A percentile compares a stretch with the other conserved stretches of the same genome.
Evolutionary conservation across 1,284 basidiomycete genomes (phyloP).

Genomic region (Cutaneotrichosporon mucoides): DNA sequence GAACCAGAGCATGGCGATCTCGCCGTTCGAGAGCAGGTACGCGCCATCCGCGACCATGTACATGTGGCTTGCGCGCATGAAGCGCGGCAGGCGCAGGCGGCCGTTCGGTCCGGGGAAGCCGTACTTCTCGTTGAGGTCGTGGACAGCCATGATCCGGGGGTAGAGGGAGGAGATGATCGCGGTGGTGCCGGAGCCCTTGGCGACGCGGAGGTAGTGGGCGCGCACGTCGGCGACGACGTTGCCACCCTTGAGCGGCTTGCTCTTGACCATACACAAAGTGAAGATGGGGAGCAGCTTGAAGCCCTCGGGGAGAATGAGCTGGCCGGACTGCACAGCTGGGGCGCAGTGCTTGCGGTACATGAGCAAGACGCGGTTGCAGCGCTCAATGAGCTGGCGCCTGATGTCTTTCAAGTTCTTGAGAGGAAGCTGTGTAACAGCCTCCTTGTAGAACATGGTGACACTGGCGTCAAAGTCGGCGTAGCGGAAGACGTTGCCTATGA

Average conservation of each 20-base stretch:
- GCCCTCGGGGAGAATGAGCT: slow-evolving; percentile 92
- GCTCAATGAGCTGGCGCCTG: slow-evolving; percentile 77
- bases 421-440: slow-evolving; percentile 66
- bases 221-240: slow-evolving; percentile 90
- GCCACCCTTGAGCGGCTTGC: slow-evolving; percentile 88
- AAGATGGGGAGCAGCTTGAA: slow-evolving; percentile 87
- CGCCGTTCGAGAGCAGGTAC: slow-evolving; percentile 91
- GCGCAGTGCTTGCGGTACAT: slow-evolving; percentile 91
- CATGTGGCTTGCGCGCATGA: slow-evolving; percentile 77
- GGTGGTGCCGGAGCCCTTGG: slow-evolving; percentile 57
- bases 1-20: slow-evolving; percentile 85
- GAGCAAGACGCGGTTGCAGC: slow-evolving; percentile 75
- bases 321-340: slow-evolving; percentile 70
- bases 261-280: slow-evolving; percentile 79
- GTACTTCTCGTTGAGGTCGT: slow-evolving; percentile 70
- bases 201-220: slow-evolving; percentile 74
- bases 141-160: slow-evolving; percentile 82
- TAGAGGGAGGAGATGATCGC: slow-evolving; percentile 77
- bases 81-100: slow-evolving; percentile 65
- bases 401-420: slow-evolving; percentile 68
- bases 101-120: slow-evolving; percentile 60
- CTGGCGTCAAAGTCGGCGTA: slow-evolving; percentile 88
- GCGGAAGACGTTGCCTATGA: slow-evolving; percentile 89
- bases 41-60: slow-evolving; percentile 89
- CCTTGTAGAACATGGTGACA: slow-evolving; percentile 69